Conservation (phyloP, 495 filamentous ascomycete species). For the Diplogelasinospora grovesii region DNA sequence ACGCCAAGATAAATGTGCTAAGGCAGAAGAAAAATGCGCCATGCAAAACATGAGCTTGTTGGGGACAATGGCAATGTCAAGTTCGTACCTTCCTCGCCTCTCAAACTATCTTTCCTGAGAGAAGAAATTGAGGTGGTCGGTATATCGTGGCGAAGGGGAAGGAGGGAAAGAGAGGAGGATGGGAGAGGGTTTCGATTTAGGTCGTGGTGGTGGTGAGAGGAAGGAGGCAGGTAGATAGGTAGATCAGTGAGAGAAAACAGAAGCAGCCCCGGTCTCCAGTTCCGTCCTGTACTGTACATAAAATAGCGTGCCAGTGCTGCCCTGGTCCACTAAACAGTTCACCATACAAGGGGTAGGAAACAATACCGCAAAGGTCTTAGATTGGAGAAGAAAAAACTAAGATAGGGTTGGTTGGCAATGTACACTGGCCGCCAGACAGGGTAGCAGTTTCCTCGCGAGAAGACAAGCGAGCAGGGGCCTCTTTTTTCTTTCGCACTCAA, state of each 20-base stretch:
- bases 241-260: slow-evolving; percentile 29
- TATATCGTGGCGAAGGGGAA: slow-evolving; percentile 28
- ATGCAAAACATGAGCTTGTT: too few species aligned
- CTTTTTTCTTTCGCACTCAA: slow-evolving; percentile 1
- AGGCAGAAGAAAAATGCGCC: slow-evolving; percentile 5
- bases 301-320: slow-evolving; percentile 12
- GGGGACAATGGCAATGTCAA: slow-evolving; percentile 11
- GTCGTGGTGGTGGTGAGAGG: slow-evolving; percentile 34
- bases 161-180: slow-evolving; percentile 28
- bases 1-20: slow-evolving; percentile 9
- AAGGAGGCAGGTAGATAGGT: slow-evolving; percentile 31
- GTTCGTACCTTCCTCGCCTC: slow-evolving; percentile 33
- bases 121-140: slow-evolving; percentile 32
- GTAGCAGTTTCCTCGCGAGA: slow-evolving; percentile 10
- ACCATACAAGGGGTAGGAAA: slow-evolving; percentile 23
- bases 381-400: slow-evolving; percentile 14
- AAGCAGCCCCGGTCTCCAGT: slow-evolving; percentile 22
- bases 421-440: slow-evolving; percentile 9
- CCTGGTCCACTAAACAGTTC: slow-evolving; percentile 17
- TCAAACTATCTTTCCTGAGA: slow-evolving; percentile 27
- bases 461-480: slow-evolving; percentile 13
- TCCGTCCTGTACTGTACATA: slow-evolving; percentile 12
- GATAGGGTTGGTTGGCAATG: slow-evolving; percentile 8
- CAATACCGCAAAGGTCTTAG: slow-evolving; percentile 26
- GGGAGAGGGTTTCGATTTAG: slow-evolving; percentile 35